phyloP scores from a whole-genome alignment of 257 asterid genomes.

The Plantago major region DNA sequence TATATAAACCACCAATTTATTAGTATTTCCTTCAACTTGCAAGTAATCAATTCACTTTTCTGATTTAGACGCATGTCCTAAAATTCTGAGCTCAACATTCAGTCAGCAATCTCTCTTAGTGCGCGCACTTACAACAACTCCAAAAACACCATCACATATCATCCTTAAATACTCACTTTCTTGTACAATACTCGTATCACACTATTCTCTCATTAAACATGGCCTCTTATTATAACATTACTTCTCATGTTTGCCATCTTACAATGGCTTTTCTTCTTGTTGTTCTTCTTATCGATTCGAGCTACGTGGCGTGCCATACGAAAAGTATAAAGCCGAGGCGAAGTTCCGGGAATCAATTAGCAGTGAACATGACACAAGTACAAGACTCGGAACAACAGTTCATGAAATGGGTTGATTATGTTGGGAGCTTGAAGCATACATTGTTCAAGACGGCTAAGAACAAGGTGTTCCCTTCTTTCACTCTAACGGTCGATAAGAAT shows the following conservation, averaged over 20 bases:
- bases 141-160: neutral
- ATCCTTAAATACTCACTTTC: neutral
- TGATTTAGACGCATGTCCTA: too few species aligned
- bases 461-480: conserved; percentile 64
- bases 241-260: conserved; percentile 12
- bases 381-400: conserved; percentile 65
- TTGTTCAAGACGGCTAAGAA: conserved; percentile 63
- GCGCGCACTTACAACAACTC: conserved; percentile 4
- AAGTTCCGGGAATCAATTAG: conserved; percentile 21
- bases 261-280: conserved; percentile 3
- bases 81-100: neutral
- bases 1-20: neutral
- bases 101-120: neutral
- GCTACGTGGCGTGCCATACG: conserved; percentile 36
- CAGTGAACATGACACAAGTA: conserved; percentile 46
- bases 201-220: conserved; percentile 10
- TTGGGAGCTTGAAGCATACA: conserved; percentile 76
- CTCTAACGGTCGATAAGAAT: conserved; percentile 67
- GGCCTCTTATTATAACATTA: conserved; percentile 21
- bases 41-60: too few species aligned
- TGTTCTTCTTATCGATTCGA: conserved; percentile 27
- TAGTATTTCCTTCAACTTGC: neutral
- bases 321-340: conserved; percentile 45
- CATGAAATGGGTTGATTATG: conserved; percentile 75
- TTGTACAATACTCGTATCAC: neutral